Base-by-base conservation (phyloP, 805 yeast species). In the Scheffersomyces ergatensis region DNA sequence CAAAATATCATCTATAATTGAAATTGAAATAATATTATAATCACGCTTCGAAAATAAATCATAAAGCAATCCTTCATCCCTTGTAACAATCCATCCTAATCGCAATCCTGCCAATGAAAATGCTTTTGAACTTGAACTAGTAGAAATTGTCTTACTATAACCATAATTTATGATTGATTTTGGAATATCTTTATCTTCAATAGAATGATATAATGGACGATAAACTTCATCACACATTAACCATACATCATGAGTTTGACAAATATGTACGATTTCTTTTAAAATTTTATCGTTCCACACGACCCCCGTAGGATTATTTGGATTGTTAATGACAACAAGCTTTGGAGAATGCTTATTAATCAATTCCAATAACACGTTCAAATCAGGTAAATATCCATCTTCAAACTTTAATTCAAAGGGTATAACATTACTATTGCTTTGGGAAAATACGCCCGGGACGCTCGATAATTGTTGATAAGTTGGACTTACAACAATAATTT, bases 111-210 rank as follows among this genome's bases (percentile, higher is more conserved):
- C 82, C 36, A 74, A 55, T 1, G 79, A 64, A 47, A 68, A 77
- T 2, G 79, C 77, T 49, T 77, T 77, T n/a, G 80, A 75, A 62
- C 70, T 67, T 5, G 80, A 75, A 3, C 76, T 65, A 1, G 80
- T 74, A 7, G 72, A 63, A 29, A 77, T 62, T 4, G 74, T 70
- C 43, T 65, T 67, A 2, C 61, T 63, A 43, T 72, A 72, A 3
- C 61, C 62, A 18, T 75, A 51, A 25, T 65, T 58, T 11, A 70
- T 67, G 12, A 72, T 63, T 3, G 77, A 69, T 23, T 54, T 55
- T 4, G 80, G 76, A 2, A 51, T 45, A 1, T 49, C 47, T 5
- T 36, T 31, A 4, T 40, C 41, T 0, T 20, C 36, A 7, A 59
- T 46, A 4, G 70, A 60, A 51, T 76, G 79, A 51, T 62, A 74